phyloP scores from a whole-genome alignment of 2,329 filamentous ascomycete species.

The Pleochaeta shiraiana region DNA sequence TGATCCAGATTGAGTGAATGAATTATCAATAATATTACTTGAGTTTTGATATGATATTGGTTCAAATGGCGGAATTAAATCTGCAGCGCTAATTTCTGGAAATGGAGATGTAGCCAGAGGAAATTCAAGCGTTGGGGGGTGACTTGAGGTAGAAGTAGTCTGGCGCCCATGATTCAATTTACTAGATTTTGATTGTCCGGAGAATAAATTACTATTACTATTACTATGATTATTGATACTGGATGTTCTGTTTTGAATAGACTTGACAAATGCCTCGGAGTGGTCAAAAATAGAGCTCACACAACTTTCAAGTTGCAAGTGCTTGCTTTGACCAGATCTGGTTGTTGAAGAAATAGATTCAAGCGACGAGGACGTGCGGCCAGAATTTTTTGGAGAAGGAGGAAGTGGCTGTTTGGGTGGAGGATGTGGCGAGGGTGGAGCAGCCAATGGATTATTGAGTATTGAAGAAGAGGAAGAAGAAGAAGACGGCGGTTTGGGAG shows the following conservation, averaged over 20 bases:
- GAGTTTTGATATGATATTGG: slow-evolving; percentile 10
- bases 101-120: slow-evolving; percentile 14
- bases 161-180: too few relatives aligned
- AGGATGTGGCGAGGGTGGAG: slow-evolving; percentile 22
- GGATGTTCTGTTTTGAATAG: too few relatives aligned
- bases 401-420: background rate
- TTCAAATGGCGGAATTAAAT: slow-evolving; percentile 16
- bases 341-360: too few relatives aligned
- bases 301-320: too few relatives aligned
- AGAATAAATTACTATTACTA: too few relatives aligned
- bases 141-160: slow-evolving; percentile 5
- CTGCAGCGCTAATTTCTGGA: slow-evolving; percentile 11
- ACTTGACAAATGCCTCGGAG: too few relatives aligned
- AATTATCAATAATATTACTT: slow-evolving; percentile 18
- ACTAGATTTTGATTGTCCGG: too few relatives aligned
- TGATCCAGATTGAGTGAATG: slow-evolving; percentile 26
- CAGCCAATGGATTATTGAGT: too few relatives aligned
- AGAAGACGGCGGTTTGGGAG: slow-evolving; percentile 11
- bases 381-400: background rate
- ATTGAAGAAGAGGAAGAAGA: slow-evolving; percentile 15
- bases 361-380: background rate
- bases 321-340: too few relatives aligned
- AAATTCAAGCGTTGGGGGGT: slow-evolving; percentile 12
- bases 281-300: too few relatives aligned
- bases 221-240: too few relatives aligned